Evolutionary conservation across 139 green algal species (phyloP).

Genomic region (Chlorella sp.): DNA sequence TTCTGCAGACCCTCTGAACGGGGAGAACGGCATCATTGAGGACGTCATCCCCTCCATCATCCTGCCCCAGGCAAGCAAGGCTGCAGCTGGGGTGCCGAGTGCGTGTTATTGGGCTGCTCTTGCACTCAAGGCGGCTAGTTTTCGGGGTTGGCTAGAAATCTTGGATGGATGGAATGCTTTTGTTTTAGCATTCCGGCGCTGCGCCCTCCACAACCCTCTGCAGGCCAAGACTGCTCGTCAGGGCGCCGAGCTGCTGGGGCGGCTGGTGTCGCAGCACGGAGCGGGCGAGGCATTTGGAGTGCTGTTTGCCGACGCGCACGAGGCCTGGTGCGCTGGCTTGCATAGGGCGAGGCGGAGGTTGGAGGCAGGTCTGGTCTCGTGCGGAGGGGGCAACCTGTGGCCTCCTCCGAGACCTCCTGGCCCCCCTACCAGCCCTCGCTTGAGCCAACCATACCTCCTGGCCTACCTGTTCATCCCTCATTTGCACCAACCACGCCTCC

Average conservation of each 20-base stretch:
- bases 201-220: background rate
- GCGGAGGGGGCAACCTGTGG: too few relatives aligned
- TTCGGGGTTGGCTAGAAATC: too few relatives aligned
- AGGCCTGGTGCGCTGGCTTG: constrained; percentile 6
- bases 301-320: constrained; percentile 13
- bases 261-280: background rate
- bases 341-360: background rate
- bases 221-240: constrained; percentile 18
- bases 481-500: background rate
- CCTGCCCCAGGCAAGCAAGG: constrained; percentile 31
- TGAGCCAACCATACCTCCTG: too few relatives aligned
- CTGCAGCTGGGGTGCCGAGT: too few relatives aligned
- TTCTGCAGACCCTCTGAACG: background rate
- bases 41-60: constrained; percentile 34
- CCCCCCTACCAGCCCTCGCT: background rate
- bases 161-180: background rate
- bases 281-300: constrained; percentile 29
- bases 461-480: too few relatives aligned
- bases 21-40: constrained; percentile 22
- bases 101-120: background rate
- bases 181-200: background rate
- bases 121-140: background rate
- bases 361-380: background rate
- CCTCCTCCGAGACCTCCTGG: background rate
- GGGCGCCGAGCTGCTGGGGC: constrained; percentile 12